Percentiles rank a stretch among this genome's conserved stretches.
Evolutionary conservation across 164 flowering plant genomes (phyloP).

Genomic region (Paratinospora sagittata): DNA sequence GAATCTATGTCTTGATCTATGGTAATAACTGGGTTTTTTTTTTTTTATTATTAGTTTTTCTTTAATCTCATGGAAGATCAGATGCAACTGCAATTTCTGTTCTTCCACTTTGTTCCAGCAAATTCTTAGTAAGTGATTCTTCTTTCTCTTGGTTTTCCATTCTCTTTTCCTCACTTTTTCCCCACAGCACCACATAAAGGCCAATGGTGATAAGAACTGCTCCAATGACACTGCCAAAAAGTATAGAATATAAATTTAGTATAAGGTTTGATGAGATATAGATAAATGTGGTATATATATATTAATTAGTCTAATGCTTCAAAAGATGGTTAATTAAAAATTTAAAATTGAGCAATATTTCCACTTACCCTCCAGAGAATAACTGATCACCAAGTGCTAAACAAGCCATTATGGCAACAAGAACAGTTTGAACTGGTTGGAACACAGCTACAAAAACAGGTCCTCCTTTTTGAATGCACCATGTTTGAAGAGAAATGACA

Average conservation of each 20-base stretch:
- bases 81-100: conserved; percentile 13
- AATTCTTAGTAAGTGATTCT: conserved; percentile 33
- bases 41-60: too few relatives aligned
- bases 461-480: conserved; percentile 79
- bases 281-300: too few relatives aligned
- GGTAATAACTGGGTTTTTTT: neutral
- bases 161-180: conserved; percentile 55
- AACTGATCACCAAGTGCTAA: conserved; percentile 66
- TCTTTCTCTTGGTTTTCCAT: conserved; percentile 30
- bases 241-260: neutral
- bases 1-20: neutral
- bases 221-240: conserved; percentile 47
- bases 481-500: conserved; percentile 60
- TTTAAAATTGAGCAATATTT: neutral
- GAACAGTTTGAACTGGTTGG: conserved; percentile 66
- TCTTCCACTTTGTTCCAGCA: conserved; percentile 29
- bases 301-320: neutral
- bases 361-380: conserved; percentile 62
- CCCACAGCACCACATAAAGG: conserved; percentile 68
- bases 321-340: too few relatives aligned
- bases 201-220: conserved; percentile 58
- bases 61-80: neutral
- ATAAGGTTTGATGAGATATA: neutral
- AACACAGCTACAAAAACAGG: conserved; percentile 71
- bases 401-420: conserved; percentile 70